Conservation (phyloP, 164 flowering plant genomes). For the Tinospora cordifolia region DNA sequence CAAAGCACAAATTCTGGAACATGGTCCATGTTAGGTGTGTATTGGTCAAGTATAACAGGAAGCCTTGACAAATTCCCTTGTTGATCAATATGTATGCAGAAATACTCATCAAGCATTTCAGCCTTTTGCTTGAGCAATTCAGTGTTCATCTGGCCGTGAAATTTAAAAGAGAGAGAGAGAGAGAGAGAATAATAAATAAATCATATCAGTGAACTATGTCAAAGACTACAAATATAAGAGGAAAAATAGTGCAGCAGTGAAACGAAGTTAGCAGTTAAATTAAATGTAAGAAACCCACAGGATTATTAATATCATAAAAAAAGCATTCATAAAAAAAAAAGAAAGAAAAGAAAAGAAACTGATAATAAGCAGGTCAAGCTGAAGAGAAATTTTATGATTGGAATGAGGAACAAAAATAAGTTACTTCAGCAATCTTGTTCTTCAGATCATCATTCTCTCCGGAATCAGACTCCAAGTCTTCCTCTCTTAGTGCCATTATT, state of each 20-base stretch:
- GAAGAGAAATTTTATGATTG: background rate
- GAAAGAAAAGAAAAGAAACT: background rate
- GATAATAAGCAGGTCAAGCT: background rate
- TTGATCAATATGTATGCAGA: slow-evolving; percentile 59
- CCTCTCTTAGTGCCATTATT: slow-evolving; percentile 78
- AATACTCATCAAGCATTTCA: slow-evolving; percentile 77
- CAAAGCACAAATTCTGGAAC: slow-evolving; percentile 75
- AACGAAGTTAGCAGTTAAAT: background rate
- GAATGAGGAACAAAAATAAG: background rate
- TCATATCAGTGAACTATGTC: background rate
- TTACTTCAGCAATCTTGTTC: slow-evolving; percentile 80
- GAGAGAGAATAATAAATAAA: background rate
- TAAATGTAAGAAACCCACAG: background rate
- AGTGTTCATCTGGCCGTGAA: slow-evolving; percentile 58
- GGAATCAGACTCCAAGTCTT: slow-evolving; percentile 51
- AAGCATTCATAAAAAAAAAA: background rate
- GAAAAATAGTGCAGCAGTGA: background rate
- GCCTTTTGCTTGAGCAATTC: slow-evolving; percentile 65
- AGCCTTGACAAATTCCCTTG: slow-evolving; percentile 72
- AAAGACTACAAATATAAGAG: background rate
- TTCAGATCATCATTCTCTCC: slow-evolving; percentile 60
- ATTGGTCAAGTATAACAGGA: slow-evolving; percentile 85
- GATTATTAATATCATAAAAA: background rate
- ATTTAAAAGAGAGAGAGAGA: background rate
- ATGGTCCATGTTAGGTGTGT: slow-evolving; percentile 91